A percentile compares a stretch with the other conserved stretches of the same genome.
These are phyloP conservation scores for Avena atlantica DNA, from an alignment of 176 grass and related monocot genomes.

Conservation along the genomic window DNA sequence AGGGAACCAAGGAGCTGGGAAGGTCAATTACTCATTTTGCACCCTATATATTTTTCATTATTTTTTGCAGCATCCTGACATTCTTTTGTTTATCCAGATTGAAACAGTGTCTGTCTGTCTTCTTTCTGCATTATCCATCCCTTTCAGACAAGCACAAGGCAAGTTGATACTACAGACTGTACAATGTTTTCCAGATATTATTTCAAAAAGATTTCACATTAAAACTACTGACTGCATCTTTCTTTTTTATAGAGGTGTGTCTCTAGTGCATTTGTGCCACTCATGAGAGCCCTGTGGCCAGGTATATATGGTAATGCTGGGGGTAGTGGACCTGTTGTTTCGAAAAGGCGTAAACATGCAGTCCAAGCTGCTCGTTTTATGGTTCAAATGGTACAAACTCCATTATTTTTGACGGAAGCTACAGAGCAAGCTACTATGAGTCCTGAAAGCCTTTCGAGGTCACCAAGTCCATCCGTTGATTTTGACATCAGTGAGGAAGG, in stretches of 20 bases:
- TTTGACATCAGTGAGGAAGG: slow-evolving; percentile 74
- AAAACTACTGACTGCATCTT: slow-evolving; percentile 32
- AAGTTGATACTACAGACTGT: slow-evolving; percentile 44
- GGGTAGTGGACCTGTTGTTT: slow-evolving; percentile 58
- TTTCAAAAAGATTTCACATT: neutral
- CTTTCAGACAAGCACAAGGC: slow-evolving; percentile 80
- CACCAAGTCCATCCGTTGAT: slow-evolving; percentile 41
- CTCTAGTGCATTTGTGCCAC: slow-evolving; percentile 73
- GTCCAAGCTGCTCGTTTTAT: slow-evolving; percentile 78
- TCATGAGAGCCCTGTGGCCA: slow-evolving; percentile 82
- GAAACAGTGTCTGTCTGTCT: slow-evolving; percentile 90
- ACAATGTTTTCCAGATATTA: neutral
- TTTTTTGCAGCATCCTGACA: slow-evolving; percentile 26
- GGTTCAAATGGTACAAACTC: slow-evolving; percentile 91
- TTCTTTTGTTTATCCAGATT: slow-evolving; percentile 53
- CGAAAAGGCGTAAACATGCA: slow-evolving; percentile 72
- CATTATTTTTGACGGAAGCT: slow-evolving; percentile 59
- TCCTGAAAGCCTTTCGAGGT: slow-evolving; percentile 53
- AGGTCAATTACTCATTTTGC: slow-evolving; percentile 64
- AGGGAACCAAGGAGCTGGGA: slow-evolving; percentile 71
- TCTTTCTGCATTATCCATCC: slow-evolving; percentile 88
- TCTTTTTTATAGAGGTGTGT: slow-evolving; percentile 61
- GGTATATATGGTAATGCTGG: slow-evolving; percentile 81
- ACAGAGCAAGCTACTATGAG: slow-evolving; percentile 46
- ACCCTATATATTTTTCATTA: slow-evolving; percentile 30